A percentile compares a stretch with the other conserved stretches of the same genome.
phyloP scores from a whole-genome alignment of 305 asterid genomes.

The Fraxinus baroniana region DNA sequence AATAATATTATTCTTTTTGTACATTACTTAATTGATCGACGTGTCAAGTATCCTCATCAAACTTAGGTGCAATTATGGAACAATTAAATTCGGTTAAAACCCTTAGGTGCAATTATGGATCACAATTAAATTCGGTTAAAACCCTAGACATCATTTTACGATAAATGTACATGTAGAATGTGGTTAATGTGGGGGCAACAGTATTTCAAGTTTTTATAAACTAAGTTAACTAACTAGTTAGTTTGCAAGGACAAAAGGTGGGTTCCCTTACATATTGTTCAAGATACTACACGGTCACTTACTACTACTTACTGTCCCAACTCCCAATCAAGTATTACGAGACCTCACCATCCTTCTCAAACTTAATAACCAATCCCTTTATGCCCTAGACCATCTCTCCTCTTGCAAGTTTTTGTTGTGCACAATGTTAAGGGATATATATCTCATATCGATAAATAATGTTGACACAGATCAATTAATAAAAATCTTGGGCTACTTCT shows the following conservation, averaged over 20 bases:
- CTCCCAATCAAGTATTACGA: not conserved
- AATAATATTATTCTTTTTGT: not conserved
- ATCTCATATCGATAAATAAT: too few relatives aligned
- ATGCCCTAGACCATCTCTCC: not conserved
- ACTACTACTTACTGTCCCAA: not conserved
- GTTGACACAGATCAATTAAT: too few relatives aligned
- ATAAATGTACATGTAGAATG: not conserved
- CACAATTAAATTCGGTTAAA: too few relatives aligned
- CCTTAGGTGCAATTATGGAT: not conserved
- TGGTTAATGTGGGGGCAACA: not conserved
- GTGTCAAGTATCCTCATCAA: not conserved
- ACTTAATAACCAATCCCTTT: not conserved
- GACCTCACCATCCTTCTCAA: not conserved
- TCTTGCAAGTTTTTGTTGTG: not conserved
- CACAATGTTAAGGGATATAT: too few relatives aligned
- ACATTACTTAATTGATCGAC: not conserved
- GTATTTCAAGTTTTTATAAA: not conserved
- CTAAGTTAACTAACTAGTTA: too few relatives aligned
- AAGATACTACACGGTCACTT: not conserved
- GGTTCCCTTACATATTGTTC: not conserved
- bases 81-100: not conserved
- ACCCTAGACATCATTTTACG: not conserved
- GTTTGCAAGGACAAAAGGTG: not conserved
- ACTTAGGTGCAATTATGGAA: not conserved
- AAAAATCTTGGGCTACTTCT: too few relatives aligned